Percentiles rank a stretch among this genome's conserved stretches.
Conservation (phyloP, 306 rosid genomes). For the Lagenaria siceraria region DNA sequence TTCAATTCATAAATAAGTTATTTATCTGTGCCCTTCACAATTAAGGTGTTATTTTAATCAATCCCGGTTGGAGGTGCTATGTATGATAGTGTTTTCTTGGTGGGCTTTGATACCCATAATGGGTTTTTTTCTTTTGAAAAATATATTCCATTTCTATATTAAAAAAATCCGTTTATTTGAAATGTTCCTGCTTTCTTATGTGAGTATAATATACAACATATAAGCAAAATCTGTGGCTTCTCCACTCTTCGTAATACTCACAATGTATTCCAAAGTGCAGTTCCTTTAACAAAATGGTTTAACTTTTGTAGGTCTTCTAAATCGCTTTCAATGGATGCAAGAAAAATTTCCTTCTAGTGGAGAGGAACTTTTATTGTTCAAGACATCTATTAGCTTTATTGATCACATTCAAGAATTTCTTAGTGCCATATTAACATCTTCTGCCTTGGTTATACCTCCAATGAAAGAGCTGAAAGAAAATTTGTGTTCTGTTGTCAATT, state of each 20-base stretch:
- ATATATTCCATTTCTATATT: not conserved
- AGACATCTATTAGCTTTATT: constrained; percentile 71
- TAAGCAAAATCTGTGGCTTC: not conserved
- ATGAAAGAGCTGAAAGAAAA: constrained; percentile 36
- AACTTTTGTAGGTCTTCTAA: constrained; percentile 52
- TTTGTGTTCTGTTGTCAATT: constrained; percentile 42
- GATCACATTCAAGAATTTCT: constrained; percentile 93
- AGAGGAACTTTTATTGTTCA: constrained; percentile 57
- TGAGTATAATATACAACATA: not conserved
- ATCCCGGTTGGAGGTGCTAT: not conserved
- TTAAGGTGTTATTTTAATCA: not conserved
- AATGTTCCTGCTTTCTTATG: not conserved
- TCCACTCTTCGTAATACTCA: not conserved
- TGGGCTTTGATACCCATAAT: not conserved
- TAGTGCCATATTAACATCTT: constrained; percentile 52
- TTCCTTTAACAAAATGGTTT: constrained; percentile 1
- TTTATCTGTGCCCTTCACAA: not conserved
- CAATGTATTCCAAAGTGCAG: not conserved
- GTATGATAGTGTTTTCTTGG: not conserved
- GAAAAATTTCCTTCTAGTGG: constrained; percentile 47
- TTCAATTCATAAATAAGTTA: not conserved
- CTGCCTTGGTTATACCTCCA: constrained; percentile 76
- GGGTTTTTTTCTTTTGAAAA: not conserved
- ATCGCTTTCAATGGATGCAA: constrained; percentile 88
- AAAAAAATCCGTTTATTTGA: not conserved